These are phyloP conservation scores for Quercus tomentella DNA, from an alignment of 331 rosid species.

Conservation along the genomic window DNA sequence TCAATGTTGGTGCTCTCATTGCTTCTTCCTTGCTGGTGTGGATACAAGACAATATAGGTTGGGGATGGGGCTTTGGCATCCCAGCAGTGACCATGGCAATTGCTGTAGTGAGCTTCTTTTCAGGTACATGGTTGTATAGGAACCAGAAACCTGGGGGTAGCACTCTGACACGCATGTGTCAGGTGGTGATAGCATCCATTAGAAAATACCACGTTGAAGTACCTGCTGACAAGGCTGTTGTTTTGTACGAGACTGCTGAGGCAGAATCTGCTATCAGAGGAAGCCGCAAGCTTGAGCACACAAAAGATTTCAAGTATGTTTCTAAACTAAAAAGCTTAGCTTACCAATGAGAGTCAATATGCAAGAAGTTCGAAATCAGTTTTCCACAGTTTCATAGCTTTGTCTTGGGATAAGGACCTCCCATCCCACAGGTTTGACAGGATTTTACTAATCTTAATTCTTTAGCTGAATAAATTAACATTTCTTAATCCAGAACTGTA, in stretches of 20 bases:
- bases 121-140: conserved; percentile 39
- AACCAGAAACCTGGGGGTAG: conserved; percentile 57
- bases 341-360: not conserved
- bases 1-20: conserved; percentile 51
- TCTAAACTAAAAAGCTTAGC: not conserved
- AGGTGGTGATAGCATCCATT: conserved; percentile 43
- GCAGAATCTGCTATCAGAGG: conserved; percentile 40
- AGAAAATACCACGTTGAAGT: conserved; percentile 25
- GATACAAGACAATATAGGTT: conserved; percentile 44
- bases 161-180: conserved; percentile 44
- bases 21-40: conserved; percentile 42
- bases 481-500: not conserved
- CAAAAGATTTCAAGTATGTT: conserved; percentile 34
- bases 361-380: not conserved
- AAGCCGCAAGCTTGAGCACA: conserved; percentile 56
- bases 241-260: conserved; percentile 36
- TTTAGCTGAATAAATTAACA: not conserved
- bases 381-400: not conserved
- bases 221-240: conserved; percentile 31
- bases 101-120: conserved; percentile 52
- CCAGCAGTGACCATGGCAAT: conserved; percentile 51
- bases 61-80: conserved; percentile 57
- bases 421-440: not conserved
- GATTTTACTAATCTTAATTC: not conserved
- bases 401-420: not conserved